Percentiles rank a stretch among this genome's conserved stretches.
Conservation (phyloP, 495 filamentous ascomycete species). For the Penicillium desertorum region DNA sequence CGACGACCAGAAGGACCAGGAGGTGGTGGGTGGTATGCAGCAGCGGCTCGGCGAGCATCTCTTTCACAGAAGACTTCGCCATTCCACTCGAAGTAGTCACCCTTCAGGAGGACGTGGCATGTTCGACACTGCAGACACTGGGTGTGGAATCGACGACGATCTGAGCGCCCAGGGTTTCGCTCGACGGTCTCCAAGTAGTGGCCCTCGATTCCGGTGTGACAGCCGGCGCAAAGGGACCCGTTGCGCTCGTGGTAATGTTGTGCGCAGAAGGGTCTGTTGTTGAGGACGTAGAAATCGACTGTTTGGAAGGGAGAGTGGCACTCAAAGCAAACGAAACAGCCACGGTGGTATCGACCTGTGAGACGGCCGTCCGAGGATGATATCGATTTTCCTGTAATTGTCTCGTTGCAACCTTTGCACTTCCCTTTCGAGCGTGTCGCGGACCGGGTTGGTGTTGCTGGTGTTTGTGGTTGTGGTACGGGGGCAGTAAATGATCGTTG, state of each 20-base stretch:
- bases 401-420: slow-evolving; percentile 77
- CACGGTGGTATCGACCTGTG: slow-evolving; percentile 89
- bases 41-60: slow-evolving; percentile 68
- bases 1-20: slow-evolving; percentile 23
- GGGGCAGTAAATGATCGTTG: slow-evolving; percentile 31
- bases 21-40: slow-evolving; percentile 33
- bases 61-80: slow-evolving; percentile 76
- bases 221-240: slow-evolving; percentile 75
- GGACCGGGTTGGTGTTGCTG: slow-evolving; percentile 33
- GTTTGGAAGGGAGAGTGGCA: slow-evolving; percentile 81
- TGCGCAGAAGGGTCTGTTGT: slow-evolving; percentile 85
- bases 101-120: slow-evolving; percentile 52
- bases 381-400: slow-evolving; percentile 87
- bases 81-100: slow-evolving; percentile 71
- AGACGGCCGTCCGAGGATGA: slow-evolving; percentile 91
- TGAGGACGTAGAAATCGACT: slow-evolving; percentile 86
- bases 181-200: slow-evolving; percentile 82
- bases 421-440: slow-evolving; percentile 58
- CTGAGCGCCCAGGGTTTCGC: slow-evolving; percentile 43
- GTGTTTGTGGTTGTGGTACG: slow-evolving; percentile 25
- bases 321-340: slow-evolving; percentile 88
- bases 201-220: slow-evolving; percentile 85
- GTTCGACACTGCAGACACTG: slow-evolving; percentile 77
- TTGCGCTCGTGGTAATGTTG: slow-evolving; percentile 93
- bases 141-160: slow-evolving; percentile 78